Conservation (phyloP, 148 eudicot genomes). For the Rhododendron henanense region DNA sequence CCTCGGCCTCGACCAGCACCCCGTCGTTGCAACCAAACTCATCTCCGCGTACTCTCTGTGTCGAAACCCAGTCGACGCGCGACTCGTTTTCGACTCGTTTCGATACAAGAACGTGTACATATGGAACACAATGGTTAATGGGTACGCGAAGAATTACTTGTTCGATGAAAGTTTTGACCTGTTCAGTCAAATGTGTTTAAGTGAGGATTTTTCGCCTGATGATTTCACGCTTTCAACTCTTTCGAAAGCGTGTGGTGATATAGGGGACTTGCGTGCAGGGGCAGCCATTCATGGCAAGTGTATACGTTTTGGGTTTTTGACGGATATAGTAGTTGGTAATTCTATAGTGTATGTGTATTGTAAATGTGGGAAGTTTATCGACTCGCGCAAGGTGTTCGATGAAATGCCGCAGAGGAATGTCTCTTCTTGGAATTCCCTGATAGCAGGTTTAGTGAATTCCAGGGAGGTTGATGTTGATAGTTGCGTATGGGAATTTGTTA, state of each 20-base stretch:
- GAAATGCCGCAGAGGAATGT: conserved; percentile 40
- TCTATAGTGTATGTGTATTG: conserved; percentile 34
- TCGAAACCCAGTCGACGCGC: conserved; percentile 8
- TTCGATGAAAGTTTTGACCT: conserved; percentile 22
- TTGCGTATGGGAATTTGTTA: conserved; percentile 21
- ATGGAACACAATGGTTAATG: conserved; percentile 38
- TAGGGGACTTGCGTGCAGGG: conserved; percentile 17
- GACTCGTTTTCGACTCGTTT: conserved; percentile 25
- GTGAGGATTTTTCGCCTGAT: conserved; percentile 18
- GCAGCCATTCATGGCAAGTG: conserved; percentile 14
- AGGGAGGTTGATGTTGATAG: neutral
- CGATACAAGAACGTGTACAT: conserved; percentile 24
- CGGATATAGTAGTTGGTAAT: conserved; percentile 23
- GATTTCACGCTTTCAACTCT: conserved; percentile 34
- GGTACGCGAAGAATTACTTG: conserved; percentile 21
- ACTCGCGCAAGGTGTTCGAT: conserved; percentile 31
- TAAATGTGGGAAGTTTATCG: conserved; percentile 22
- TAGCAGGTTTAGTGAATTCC: conserved; percentile 14
- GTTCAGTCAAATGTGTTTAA: conserved; percentile 29
- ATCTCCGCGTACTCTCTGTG: conserved; percentile 27
- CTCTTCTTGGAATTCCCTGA: conserved; percentile 38
- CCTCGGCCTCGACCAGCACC: conserved; percentile 27
- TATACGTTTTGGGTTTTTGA: conserved; percentile 18
- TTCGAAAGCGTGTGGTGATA: conserved; percentile 25
- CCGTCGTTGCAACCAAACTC: conserved; percentile 34